A percentile compares a stretch with the other conserved stretches of the same genome.
These are phyloP conservation scores for Scedosporium boydii DNA, from an alignment of 2,329 filamentous ascomycete genomes.

Conservation along the genomic window DNA sequence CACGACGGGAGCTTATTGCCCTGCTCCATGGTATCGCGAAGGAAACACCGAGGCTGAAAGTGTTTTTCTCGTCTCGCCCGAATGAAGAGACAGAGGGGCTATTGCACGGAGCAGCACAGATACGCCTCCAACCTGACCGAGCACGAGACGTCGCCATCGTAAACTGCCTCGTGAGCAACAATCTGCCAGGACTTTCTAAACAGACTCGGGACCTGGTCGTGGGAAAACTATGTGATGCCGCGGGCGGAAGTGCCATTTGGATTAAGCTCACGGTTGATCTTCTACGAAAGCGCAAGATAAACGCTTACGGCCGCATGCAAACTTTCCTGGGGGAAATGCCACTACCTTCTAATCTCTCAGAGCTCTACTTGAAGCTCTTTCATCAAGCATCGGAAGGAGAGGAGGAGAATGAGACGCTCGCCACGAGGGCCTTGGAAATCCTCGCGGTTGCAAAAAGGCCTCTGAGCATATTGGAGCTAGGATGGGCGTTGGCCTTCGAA, in stretches of 20 bases:
- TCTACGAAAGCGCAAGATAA: neutral
- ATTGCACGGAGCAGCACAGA: neutral
- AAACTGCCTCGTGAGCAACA: neutral
- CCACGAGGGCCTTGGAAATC: neutral
- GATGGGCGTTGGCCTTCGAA: neutral
- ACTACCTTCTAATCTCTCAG: neutral
- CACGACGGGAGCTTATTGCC: neutral
- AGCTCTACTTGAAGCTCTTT: neutral
- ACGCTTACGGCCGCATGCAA: neutral
- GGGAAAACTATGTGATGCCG: neutral
- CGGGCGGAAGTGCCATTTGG: neutral
- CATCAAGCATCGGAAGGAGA: neutral
- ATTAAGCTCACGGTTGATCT: neutral
- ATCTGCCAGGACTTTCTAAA: neutral
- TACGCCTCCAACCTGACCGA: neutral
- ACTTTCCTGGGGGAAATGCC: neutral
- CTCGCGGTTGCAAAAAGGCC: neutral
- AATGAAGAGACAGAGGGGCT: neutral
- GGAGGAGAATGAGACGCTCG: neutral
- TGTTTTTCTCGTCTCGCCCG: neutral
- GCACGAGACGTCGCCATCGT: neutral
- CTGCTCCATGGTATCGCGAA: neutral
- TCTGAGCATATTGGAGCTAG: neutral
- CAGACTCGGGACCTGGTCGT: neutral
- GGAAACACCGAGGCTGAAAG: neutral